These are phyloP conservation scores for Neoarthrinium moseri DNA, from an alignment of 2,329 filamentous ascomycete species.

Conservation along the genomic window DNA sequence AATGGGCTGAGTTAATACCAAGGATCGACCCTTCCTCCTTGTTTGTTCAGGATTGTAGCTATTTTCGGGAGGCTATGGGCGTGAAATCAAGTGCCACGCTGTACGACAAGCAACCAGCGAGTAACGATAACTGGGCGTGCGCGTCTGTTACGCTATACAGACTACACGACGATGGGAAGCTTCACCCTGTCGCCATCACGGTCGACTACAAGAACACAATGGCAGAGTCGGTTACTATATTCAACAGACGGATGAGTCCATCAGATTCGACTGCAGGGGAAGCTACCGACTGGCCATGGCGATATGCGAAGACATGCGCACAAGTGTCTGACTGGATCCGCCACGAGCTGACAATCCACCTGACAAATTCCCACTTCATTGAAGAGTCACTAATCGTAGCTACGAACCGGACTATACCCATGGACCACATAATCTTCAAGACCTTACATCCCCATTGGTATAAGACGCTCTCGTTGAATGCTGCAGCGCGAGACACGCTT, in stretches of 20 bases:
- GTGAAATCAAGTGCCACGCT: slow-evolving; percentile 23
- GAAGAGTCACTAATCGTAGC: slow-evolving; percentile 49
- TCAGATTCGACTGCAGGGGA: slow-evolving; percentile 29
- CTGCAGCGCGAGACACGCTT: slow-evolving; percentile 40
- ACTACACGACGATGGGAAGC: slow-evolving; percentile 39
- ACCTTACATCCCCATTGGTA: slow-evolving; percentile 47
- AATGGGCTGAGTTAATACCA: slow-evolving; percentile 28
- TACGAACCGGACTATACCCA: slow-evolving; percentile 38
- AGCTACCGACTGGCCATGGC: slow-evolving; percentile 47
- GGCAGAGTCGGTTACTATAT: slow-evolving; percentile 44
- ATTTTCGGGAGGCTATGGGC: slow-evolving; percentile 37
- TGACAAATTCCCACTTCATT: slow-evolving; percentile 43
- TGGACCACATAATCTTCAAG: slow-evolving; percentile 40
- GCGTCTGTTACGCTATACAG: slow-evolving; percentile 42
- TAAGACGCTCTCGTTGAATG: slow-evolving; percentile 48
- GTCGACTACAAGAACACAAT: slow-evolving; percentile 43
- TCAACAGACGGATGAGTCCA: slow-evolving; percentile 42
- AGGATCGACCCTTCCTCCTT: slow-evolving; percentile 29
- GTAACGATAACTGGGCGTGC: slow-evolving; percentile 32
- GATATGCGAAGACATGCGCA: slow-evolving; percentile 50
- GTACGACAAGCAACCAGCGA: slow-evolving; percentile 23
- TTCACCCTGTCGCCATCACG: slow-evolving; percentile 48
- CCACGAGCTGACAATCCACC: slow-evolving; percentile 46
- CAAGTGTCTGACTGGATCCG: slow-evolving; percentile 47
- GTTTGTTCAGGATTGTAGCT: slow-evolving; percentile 42